Percentiles rank a stretch among this genome's conserved stretches.
Conservation (phyloP, 371 early-diverging fungal genomes). For the Apophysomyces sp. region DNA sequence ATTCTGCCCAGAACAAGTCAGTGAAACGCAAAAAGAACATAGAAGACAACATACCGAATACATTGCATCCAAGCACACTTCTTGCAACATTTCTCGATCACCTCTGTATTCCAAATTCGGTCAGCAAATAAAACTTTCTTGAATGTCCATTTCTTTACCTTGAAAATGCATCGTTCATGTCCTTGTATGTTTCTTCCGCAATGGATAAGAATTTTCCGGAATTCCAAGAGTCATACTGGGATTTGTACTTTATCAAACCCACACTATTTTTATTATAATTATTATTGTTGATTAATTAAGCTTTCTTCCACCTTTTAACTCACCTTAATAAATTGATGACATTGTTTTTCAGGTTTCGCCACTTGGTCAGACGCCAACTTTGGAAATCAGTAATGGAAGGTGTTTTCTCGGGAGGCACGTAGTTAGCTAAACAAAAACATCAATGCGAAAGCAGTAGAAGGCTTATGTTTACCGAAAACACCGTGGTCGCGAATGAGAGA, state of each 20-base stretch:
- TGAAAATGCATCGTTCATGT: constrained; percentile 76
- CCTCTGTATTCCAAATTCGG: constrained; percentile 39
- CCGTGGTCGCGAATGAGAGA: constrained; percentile 49
- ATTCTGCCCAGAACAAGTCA: constrained; percentile 28
- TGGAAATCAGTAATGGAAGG: constrained; percentile 47
- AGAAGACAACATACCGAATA: constrained; percentile 37
- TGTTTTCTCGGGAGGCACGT: constrained; percentile 47
- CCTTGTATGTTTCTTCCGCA: constrained; percentile 64
- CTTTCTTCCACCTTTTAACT: not conserved
- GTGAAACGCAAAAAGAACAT: not conserved
- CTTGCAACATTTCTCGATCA: constrained; percentile 58
- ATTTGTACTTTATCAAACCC: constrained; percentile 50
- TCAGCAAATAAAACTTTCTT: not conserved
- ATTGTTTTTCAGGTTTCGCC: constrained; percentile 49
- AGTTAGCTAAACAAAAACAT: constrained; percentile 33
- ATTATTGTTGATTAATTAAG: not conserved
- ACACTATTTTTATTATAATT: constrained; percentile 28
- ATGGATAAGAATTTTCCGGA: constrained; percentile 50
- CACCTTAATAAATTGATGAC: constrained; percentile 52
- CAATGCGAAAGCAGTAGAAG: not conserved
- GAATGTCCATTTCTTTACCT: constrained; percentile 22
- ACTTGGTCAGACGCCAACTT: constrained; percentile 49
- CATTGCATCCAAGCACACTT: constrained; percentile 65
- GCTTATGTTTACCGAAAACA: constrained; percentile 38
- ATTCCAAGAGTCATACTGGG: constrained; percentile 53